A percentile compares a stretch with the other conserved stretches of the same genome.
These are phyloP conservation scores for Nicotiana obtusifolia DNA, from an alignment of 257 asterid species.

Conservation along the genomic window DNA sequence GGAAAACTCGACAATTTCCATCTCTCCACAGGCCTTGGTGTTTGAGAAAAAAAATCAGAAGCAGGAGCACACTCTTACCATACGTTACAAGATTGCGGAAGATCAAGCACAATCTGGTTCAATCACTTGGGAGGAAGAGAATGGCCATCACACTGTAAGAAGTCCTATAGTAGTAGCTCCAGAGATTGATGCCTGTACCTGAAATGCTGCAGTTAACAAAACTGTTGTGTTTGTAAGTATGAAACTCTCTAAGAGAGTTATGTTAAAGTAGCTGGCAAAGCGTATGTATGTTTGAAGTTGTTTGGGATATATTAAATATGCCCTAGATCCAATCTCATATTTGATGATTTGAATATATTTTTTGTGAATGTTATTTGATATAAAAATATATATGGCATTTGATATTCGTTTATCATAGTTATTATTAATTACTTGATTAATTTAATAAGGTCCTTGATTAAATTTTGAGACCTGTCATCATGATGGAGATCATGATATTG, in stretches of 20 bases:
- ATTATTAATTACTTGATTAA: no score
- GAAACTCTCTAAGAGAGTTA: background rate
- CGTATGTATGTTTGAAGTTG: background rate
- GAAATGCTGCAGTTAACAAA: background rate
- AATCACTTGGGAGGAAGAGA: slow-evolving; percentile 1
- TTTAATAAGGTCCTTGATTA: no score
- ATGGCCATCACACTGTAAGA: background rate
- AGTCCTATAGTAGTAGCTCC: slow-evolving; percentile 10
- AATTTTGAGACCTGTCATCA: no score
- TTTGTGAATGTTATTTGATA: no score
- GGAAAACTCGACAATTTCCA: background rate
- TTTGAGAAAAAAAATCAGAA: slow-evolving; percentile 13
- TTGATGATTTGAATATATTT: no score
- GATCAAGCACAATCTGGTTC: slow-evolving; percentile 13
- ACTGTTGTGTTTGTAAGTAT: background rate
- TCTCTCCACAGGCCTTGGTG: slow-evolving; percentile 4
- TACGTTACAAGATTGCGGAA: background rate
- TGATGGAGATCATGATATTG: no score
- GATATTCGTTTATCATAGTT: no score
- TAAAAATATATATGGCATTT: no score
- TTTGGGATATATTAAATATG: no score
- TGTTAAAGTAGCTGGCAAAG: background rate
- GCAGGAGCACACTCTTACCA: slow-evolving; percentile 5
- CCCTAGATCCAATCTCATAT: no score
- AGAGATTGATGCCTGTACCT: background rate